A percentile compares a stretch with the other conserved stretches of the same genome.
These are phyloP conservation scores for Torulaspora pretoriensis DNA, from an alignment of 1,139 yeast species.

Conservation along the genomic window DNA sequence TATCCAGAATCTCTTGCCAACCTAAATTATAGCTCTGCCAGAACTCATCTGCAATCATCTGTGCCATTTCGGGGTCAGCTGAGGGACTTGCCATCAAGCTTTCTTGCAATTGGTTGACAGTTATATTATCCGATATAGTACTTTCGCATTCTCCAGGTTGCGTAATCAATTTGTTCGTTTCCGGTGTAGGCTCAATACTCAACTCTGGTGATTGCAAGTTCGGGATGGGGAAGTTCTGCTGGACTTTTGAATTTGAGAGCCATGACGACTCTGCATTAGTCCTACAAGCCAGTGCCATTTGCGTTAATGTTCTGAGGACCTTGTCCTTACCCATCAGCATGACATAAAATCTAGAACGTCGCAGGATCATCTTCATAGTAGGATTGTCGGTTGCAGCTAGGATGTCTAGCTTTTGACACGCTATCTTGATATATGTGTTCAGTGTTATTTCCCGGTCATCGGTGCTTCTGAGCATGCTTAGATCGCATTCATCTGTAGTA, in stretches of 20 bases:
- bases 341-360: conserved; percentile 17
- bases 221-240: background rate
- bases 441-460: conserved; percentile 12
- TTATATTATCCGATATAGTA: background rate
- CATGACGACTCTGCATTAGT: conserved; percentile 19
- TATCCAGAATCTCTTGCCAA: conserved; percentile 22
- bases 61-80: conserved; percentile 14
- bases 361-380: conserved; percentile 10
- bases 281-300: conserved; percentile 23
- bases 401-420: conserved; percentile 17
- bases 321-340: conserved; percentile 18
- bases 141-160: background rate
- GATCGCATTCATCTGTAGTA: conserved; percentile 20
- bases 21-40: conserved; percentile 25
- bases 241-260: conserved; percentile 5
- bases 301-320: conserved; percentile 19
- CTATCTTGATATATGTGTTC: conserved; percentile 15
- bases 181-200: background rate
- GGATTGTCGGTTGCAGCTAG: conserved; percentile 9
- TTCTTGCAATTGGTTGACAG: background rate
- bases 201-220: background rate
- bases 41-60: conserved; percentile 23
- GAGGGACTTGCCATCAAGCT: background rate
- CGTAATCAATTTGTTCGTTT: background rate
- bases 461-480: conserved; percentile 14